Base-by-base conservation (phyloP, 208 protist genomes). In the Balamuthia mandrillaris region DNA sequence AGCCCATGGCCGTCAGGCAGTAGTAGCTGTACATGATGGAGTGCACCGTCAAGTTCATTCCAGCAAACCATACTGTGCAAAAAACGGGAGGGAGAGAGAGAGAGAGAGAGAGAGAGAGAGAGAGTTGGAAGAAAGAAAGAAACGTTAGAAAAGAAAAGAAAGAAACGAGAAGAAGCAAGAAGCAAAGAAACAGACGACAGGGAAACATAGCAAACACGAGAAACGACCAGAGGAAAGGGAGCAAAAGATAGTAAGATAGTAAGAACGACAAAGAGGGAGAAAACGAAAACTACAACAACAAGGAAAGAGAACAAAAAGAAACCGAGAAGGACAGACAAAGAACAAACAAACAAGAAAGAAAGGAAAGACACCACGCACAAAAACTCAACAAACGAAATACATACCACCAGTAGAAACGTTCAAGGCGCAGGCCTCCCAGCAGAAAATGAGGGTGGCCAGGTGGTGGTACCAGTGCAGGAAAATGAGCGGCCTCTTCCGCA, bases 1-100 rank as follows among this genome's bases (percentile, higher is more conserved):
- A 52, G 10, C 93, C 91, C 63, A 88, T 91, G 5, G 91, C 88
- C 81, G 91, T 92, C 31, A 96, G 44, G 61, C 95, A 94, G 88
- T 96, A 98, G 89, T 97, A 98, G 10, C 91, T 86, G 88, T 98
- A 98, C 96, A 97, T 97, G 87, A 97, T 89, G 10, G 92, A 90
- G 91, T 97, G 96, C 52, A 97, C 96, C n/a, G 72, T 85, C 90
- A 96, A 96, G 89, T 98, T 98, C 94, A 97, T 96, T 18, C 90
- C 86, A 12, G 92, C 92, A 70, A 96, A 98, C 14, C 96, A 95
- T n/a, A n/a, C n/a, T n/a, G n/a, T n/a, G n/a, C n/a, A n/a, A 24
- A n/a, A n/a, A n/a, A n/a, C n/a, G n/a, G n/a, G n/a, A n/a, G n/a
- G n/a, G n/a, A n/a, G n/a, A n/a, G n/a, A n/a, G n/a, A n/a, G n/a